Evolutionary conservation across 2,329 filamentous ascomycete genomes (phyloP).

Genomic region (Albifimbria verrucaria): DNA sequence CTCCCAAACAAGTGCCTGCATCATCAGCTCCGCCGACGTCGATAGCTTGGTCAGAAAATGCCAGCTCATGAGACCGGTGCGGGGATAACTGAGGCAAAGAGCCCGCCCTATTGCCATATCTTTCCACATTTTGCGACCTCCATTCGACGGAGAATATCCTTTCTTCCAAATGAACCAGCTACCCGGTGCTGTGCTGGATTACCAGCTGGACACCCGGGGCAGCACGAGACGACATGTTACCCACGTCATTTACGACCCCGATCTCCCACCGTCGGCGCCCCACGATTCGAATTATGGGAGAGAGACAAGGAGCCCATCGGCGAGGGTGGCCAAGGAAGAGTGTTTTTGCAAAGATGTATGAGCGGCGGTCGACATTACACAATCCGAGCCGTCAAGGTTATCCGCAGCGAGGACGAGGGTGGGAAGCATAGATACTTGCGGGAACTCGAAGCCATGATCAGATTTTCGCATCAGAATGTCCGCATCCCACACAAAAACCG

Average conservation of each 20-base stretch:
- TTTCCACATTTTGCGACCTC: no score
- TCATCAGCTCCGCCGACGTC: no score
- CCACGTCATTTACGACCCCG: constrained; percentile 6
- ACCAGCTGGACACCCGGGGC: constrained; percentile 8
- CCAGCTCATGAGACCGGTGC: no score
- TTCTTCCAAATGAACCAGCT: background rate
- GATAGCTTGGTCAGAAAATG: no score
- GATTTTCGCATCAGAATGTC: constrained; percentile 18
- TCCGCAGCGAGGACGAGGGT: constrained; percentile 6
- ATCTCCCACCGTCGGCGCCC: no score
- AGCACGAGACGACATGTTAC: constrained; percentile 4
- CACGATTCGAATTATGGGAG: constrained; percentile 12
- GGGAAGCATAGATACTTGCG: constrained; percentile 8
- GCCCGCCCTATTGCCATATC: no score
- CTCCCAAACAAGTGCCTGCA: no score
- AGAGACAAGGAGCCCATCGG: constrained; percentile 8
- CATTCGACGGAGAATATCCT: no score
- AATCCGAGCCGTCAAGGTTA: constrained; percentile 15
- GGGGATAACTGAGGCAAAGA: no score
- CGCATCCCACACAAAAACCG: background rate
- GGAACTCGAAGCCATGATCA: constrained; percentile 18
- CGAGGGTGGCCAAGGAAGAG: constrained; percentile 11
- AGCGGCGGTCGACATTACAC: constrained; percentile 2
- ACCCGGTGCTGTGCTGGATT: constrained; percentile 8
- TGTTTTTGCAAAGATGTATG: constrained; percentile 12